Conservation (phyloP, 768 basidiomycete species). For the button mushroom (Agaricus bisporus) region DNA sequence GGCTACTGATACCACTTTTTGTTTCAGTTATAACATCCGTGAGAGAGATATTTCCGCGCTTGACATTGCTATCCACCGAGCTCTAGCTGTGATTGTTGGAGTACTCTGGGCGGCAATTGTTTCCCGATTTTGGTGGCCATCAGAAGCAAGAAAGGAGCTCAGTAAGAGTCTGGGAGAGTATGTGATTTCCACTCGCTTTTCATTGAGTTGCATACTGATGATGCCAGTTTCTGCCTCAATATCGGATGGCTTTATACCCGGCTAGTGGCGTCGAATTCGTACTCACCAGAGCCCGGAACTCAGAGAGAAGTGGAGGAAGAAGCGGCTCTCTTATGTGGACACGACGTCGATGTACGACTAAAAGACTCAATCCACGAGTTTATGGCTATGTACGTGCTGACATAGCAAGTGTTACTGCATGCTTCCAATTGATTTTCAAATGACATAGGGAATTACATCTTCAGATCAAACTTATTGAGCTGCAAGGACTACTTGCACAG, state of each 20-base stretch:
- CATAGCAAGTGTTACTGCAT: background rate
- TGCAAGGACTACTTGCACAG: slow-evolving; percentile 81
- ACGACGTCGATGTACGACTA: slow-evolving; percentile 34
- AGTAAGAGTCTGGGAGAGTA: slow-evolving; percentile 84
- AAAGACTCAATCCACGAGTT: slow-evolving; percentile 73
- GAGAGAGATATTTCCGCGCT: slow-evolving; percentile 53
- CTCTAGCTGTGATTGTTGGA: slow-evolving; percentile 75
- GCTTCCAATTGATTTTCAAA: background rate
- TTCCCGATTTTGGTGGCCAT: slow-evolving; percentile 93
- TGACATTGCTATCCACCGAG: slow-evolving; percentile 71
- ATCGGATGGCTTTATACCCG: slow-evolving; percentile 94
- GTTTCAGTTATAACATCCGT: slow-evolving; percentile 71
- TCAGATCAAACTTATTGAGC: slow-evolving; percentile 83
- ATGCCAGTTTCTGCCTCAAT: slow-evolving; percentile 78
- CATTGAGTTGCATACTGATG: background rate
- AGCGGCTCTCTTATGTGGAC: slow-evolving; percentile 23
- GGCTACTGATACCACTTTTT: background rate
- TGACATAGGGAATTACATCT: slow-evolving; percentile 83
- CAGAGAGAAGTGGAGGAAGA: slow-evolving; percentile 21
- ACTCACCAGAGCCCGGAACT: slow-evolving; percentile 41
- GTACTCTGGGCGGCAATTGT: slow-evolving; percentile 88
- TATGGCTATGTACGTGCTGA: slow-evolving; percentile 75
- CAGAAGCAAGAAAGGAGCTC: slow-evolving; percentile 86
- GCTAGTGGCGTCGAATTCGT: slow-evolving; percentile 83
- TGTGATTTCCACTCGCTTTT: slow-evolving; percentile 10